phyloP scores from a whole-genome alignment of 2,329 filamentous ascomycete genomes.

The Epichloe amarillans region DNA sequence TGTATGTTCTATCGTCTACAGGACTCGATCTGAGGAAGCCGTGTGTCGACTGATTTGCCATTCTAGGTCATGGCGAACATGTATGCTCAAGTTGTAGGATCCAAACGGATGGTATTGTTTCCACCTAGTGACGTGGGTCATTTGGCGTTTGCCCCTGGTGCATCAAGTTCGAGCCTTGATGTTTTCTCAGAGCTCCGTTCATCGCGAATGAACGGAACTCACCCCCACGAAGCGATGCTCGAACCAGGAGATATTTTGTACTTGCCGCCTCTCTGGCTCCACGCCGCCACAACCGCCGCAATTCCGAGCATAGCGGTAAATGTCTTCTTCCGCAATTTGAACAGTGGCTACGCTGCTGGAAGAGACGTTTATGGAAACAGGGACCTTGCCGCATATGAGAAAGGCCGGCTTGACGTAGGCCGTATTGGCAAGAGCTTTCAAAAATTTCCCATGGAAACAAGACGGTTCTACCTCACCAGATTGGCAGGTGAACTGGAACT shows the following conservation, averaged over 20 bases:
- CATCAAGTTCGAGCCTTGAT: slow-evolving; percentile 67
- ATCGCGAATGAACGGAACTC: slow-evolving; percentile 31
- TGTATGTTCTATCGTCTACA: slow-evolving; percentile 27
- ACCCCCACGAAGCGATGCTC: slow-evolving; percentile 54
- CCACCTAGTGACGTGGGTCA: slow-evolving; percentile 61
- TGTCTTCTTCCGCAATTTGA: slow-evolving; percentile 68
- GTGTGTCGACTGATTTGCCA: not conserved
- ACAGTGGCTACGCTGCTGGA: slow-evolving; percentile 55
- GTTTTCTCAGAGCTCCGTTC: slow-evolving; percentile 43
- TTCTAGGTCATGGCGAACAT: slow-evolving; percentile 71
- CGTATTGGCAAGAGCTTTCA: slow-evolving; percentile 53
- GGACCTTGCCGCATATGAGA: slow-evolving; percentile 74
- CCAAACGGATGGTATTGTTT: slow-evolving; percentile 63
- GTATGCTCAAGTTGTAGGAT: slow-evolving; percentile 64
- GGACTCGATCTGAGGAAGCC: not conserved
- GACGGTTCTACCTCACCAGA: slow-evolving; percentile 62
- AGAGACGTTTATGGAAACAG: slow-evolving; percentile 81
- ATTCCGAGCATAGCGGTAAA: slow-evolving; percentile 68
- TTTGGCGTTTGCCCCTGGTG: slow-evolving; percentile 59
- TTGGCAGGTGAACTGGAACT: slow-evolving; percentile 52
- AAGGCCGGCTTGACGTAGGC: slow-evolving; percentile 57
- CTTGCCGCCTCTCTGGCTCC: slow-evolving; percentile 73
- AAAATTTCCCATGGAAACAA: slow-evolving; percentile 49
- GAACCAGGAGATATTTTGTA: slow-evolving; percentile 64
- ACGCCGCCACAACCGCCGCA: slow-evolving; percentile 51